Evolutionary conservation across 2,329 filamentous ascomycete genomes (phyloP).

Genomic region (Claviceps spartinae): DNA sequence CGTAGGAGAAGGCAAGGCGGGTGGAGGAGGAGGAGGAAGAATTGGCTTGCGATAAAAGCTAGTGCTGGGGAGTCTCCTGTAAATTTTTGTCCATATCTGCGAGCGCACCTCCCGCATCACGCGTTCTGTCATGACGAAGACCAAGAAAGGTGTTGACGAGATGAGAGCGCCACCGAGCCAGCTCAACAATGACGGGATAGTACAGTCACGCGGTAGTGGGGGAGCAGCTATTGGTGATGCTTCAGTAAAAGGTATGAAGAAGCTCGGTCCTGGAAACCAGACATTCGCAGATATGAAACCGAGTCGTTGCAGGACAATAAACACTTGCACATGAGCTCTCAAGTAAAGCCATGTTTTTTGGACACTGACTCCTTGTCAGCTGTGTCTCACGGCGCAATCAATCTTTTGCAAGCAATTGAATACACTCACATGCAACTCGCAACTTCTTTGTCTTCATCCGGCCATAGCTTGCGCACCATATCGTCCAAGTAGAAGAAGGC

Average conservation of each 20-base stretch:
- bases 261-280: constrained; percentile 31
- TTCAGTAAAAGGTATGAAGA: constrained; percentile 41
- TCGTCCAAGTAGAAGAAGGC: constrained; percentile 17
- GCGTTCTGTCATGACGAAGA: constrained; percentile 30
- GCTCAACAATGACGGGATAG: constrained; percentile 21
- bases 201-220: constrained; percentile 26
- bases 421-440: constrained; percentile 17
- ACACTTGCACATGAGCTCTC: constrained; percentile 37
- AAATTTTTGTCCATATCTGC: constrained; percentile 26
- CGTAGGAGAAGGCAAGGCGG: constrained; percentile 7
- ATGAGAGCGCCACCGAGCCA: constrained; percentile 31
- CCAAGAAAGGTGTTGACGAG: constrained; percentile 32
- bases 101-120: constrained; percentile 23
- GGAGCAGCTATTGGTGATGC: constrained; percentile 37
- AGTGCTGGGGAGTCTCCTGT: constrained; percentile 26
- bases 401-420: not conserved
- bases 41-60: constrained; percentile 15
- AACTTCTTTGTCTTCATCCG: constrained; percentile 9
- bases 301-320: constrained; percentile 37
- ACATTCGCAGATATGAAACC: constrained; percentile 29
- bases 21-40: constrained; percentile 1
- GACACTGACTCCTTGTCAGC: constrained; percentile 13
- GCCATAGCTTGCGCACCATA: constrained; percentile 14
- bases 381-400: not conserved
- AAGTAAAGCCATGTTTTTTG: constrained; percentile 27